phyloP scores from a whole-genome alignment of 169 alveolate genomes.

The Cryptosporidium sp. region DNA sequence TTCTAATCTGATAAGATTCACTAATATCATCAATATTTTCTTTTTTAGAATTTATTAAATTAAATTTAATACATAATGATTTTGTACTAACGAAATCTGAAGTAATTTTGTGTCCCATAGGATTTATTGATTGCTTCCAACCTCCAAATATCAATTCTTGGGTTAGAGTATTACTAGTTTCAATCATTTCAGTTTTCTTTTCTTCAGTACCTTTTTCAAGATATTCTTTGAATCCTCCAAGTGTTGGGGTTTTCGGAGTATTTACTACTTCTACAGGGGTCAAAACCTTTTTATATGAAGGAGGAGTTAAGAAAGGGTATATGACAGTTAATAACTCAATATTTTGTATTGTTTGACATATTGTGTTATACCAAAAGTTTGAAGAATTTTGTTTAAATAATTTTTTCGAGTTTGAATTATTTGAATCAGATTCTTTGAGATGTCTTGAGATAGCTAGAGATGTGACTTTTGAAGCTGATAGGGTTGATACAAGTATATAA shows the following conservation, averaged over 20 bases:
- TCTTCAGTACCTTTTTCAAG: slow-evolving; percentile 22
- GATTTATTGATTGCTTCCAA: slow-evolving; percentile 24
- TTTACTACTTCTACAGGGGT: slow-evolving; percentile 9
- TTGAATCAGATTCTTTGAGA: slow-evolving; percentile 17
- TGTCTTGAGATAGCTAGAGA: slow-evolving; percentile 49
- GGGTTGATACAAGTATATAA: slow-evolving; percentile 1
- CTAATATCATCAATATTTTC: slow-evolving; percentile 23
- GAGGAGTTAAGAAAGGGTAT: slow-evolving; percentile 53
- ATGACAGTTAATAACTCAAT: slow-evolving; percentile 39
- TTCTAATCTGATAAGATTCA: slow-evolving; percentile 65
- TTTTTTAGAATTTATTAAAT: slow-evolving; percentile 25
- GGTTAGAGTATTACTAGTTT: background rate
- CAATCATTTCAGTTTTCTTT: slow-evolving; percentile 22
- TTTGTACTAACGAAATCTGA: slow-evolving; percentile 6
- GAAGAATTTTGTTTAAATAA: slow-evolving; percentile 50
- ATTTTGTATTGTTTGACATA: slow-evolving; percentile 68
- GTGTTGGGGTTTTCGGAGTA: slow-evolving; percentile 53
- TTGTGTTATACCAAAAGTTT: slow-evolving; percentile 68
- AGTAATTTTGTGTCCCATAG: slow-evolving; percentile 30
- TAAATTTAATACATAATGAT: slow-evolving; percentile 34
- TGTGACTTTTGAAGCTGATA: slow-evolving; percentile 17
- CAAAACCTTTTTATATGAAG: slow-evolving; percentile 7
- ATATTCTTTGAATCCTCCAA: slow-evolving; percentile 38
- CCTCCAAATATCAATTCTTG: slow-evolving; percentile 66
- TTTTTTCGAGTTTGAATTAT: background rate